Evolutionary conservation across 345 rosid species (phyloP).

Genomic region (Eucalyptus paniculata): DNA sequence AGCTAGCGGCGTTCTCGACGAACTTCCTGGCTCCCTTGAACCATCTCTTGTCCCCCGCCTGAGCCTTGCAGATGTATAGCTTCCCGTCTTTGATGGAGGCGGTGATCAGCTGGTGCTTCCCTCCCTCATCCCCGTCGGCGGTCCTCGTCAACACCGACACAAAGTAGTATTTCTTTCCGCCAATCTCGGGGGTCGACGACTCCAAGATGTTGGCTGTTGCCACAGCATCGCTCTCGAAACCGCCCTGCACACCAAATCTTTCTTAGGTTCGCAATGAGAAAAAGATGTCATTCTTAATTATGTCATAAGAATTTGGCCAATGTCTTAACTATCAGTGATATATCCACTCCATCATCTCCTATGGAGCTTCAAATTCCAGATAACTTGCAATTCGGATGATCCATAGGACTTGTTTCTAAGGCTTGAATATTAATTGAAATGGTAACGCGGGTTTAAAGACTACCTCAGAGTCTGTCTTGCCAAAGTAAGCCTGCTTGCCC

Average conservation of each 20-base stretch:
- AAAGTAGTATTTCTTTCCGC: slow-evolving; percentile 51
- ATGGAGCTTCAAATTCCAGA: background rate
- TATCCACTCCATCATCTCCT: background rate
- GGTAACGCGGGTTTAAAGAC: background rate
- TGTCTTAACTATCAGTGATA: background rate
- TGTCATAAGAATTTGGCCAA: background rate
- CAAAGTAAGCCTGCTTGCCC: slow-evolving; percentile 73
- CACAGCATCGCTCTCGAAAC: slow-evolving; percentile 56
- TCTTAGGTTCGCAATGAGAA: background rate
- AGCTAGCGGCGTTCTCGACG: slow-evolving; percentile 53
- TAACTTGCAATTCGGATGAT: background rate
- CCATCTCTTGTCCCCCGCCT: slow-evolving; percentile 99
- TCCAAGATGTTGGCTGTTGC: slow-evolving; percentile 87
- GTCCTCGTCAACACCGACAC: slow-evolving; percentile 80
- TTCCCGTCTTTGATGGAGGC: slow-evolving; percentile 71
- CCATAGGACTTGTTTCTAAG: background rate
- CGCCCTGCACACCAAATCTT: slow-evolving; percentile 36
- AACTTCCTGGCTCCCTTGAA: slow-evolving; percentile 82
- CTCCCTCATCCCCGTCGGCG: slow-evolving; percentile 98
- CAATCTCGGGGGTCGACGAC: slow-evolving; percentile 9
- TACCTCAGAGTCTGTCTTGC: slow-evolving; percentile 76
- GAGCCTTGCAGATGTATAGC: slow-evolving; percentile 88
- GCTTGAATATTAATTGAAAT: background rate
- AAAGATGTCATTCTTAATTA: background rate
- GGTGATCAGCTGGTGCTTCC: slow-evolving; percentile 72